Evolutionary conservation across 306 rosid species (phyloP), one percentile per base, ranked within the genome.

Genomic region (Prunus campanulata): DNA sequence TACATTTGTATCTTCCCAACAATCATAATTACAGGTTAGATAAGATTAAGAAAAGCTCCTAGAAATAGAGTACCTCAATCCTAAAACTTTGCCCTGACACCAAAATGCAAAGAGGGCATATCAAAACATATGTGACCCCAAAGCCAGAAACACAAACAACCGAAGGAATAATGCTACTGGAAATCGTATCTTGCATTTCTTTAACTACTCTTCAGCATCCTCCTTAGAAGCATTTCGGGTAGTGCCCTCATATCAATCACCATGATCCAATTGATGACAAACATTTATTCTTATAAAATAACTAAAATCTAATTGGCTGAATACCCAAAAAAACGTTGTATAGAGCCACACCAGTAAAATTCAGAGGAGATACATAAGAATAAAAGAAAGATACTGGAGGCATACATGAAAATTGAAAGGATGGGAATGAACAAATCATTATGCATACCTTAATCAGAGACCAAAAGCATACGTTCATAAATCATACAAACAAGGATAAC

Each of bases 361-460:
- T 47, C 22, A 57, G 52, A 8, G 2, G 24, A 44, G 56, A 42
- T 8, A 71, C 2, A 9, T 2, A 9, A 39, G 18, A 66, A 11
- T 9, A 15, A 57, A 1, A 5, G 3, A 44, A 72, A 57, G 7
- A 4, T 0, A 3, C 49, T 22, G 27, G 19, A 57, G 48, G 10
- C 55, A 22, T 9, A 42, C 54, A 57, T 56, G 22, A 56, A 55
- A 2, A 13, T 42, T 24, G 16, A 50, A 19, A 51, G 74, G 49
- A 12, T 39, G 22, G 14, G 54, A 32, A 39, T 24, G 27, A 42
- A 19, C 48, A 72, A 55, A 6, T 35, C 12, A 9, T 30, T 2
- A 68, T 29, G 3, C 68, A 57, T 42, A 51, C 82, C 77, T 39
- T 62, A 78, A 50, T 19, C 48, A 62, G 39, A 47, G 63, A 46